Percentiles rank a stretch among this genome's conserved stretches.
These are phyloP conservation scores for Trichoderma sp. DNA, from an alignment of 2,329 filamentous ascomycete species.

Conservation along the genomic window DNA sequence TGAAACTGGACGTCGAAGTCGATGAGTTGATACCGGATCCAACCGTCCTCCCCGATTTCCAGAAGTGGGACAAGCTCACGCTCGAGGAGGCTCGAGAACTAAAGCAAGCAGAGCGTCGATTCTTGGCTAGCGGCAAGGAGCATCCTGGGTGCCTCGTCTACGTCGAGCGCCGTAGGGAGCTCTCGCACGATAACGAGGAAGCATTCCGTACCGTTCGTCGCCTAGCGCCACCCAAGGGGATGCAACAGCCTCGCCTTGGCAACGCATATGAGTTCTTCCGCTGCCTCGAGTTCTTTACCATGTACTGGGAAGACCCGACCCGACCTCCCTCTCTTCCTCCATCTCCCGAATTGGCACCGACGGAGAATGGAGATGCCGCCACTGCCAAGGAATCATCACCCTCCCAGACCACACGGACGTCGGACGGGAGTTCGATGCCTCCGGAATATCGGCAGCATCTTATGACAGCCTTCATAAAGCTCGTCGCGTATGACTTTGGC, in stretches of 20 bases:
- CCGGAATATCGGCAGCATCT: constrained; percentile 59
- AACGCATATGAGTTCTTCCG: constrained; percentile 69
- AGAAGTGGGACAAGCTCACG: constrained; percentile 53
- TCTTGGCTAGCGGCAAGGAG: constrained; percentile 55
- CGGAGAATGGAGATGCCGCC: constrained; percentile 30
- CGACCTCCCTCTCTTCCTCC: constrained; percentile 38
- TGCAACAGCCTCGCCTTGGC: constrained; percentile 57
- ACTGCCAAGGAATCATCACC: neutral
- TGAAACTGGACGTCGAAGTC: constrained; percentile 53
- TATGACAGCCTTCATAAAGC: constrained; percentile 62
- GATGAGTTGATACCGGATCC: constrained; percentile 57
- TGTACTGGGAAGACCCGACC: constrained; percentile 65
- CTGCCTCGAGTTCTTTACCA: constrained; percentile 60
- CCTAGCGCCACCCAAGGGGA: constrained; percentile 57
- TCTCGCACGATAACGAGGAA: constrained; percentile 57
- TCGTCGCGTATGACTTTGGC: constrained; percentile 67
- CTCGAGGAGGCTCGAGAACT: constrained; percentile 52
- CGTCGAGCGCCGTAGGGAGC: constrained; percentile 59
- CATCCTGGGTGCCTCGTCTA: constrained; percentile 63
- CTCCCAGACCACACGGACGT: constrained; percentile 46
- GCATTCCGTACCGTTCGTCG: constrained; percentile 65
- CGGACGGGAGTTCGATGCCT: constrained; percentile 59
- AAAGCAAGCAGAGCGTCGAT: constrained; percentile 52
- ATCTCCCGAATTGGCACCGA: constrained; percentile 38
- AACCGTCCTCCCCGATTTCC: constrained; percentile 56